Base-by-base conservation (phyloP, 345 rosid species). In the Triadica sebifera region DNA sequence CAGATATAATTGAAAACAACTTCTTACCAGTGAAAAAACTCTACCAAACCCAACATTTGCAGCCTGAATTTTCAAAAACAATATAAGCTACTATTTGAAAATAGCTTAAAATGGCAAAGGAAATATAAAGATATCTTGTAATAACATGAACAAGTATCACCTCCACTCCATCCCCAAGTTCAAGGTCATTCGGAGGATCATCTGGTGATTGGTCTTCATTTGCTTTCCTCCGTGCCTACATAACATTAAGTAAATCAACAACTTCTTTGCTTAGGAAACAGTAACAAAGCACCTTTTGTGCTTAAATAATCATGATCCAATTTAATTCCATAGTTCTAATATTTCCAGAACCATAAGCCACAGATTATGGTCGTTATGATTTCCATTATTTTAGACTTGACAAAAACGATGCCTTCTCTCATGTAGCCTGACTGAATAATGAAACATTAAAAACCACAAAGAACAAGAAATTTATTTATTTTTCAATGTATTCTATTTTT, bases 31-130 rank as follows among this genome's bases (percentile, higher is more conserved):
- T 25, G 90, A 72, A 83, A 88, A 85, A 50, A 92, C 88, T 78
- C 96, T 82, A 29, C 84, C 75, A 80, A 89, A 90, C 69, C 91
- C 93, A 0, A 92, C 90, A 82, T 92, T 88, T 53, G 87, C 95
- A 64, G 96, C 97, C 91, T 88, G 86, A 72, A 74, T 38, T 53
- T 74, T 67, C 65, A 70, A 64, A 79, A 75, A 38, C 66, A 78
- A 76, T 12, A 57, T 68, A 13, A 80, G 20, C 3, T 22, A 29
- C 67, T 63, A 65, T 67, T 29, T 22, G 5, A 63, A 77, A 59
- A 57, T 43, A 50, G 46, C 74, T 19, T 15, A 2, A 20, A 58
- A 53, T 56, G 67, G 45, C 24, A 60, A 59, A 29, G 15, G 52
- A 60, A 77, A 72, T 12, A 61, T 37, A 75, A 43, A 62, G 29